Evolutionary conservation across 805 yeast species (phyloP), one percentile per base, ranked within the genome.

Genomic region (Monosporozyma aerobia): DNA sequence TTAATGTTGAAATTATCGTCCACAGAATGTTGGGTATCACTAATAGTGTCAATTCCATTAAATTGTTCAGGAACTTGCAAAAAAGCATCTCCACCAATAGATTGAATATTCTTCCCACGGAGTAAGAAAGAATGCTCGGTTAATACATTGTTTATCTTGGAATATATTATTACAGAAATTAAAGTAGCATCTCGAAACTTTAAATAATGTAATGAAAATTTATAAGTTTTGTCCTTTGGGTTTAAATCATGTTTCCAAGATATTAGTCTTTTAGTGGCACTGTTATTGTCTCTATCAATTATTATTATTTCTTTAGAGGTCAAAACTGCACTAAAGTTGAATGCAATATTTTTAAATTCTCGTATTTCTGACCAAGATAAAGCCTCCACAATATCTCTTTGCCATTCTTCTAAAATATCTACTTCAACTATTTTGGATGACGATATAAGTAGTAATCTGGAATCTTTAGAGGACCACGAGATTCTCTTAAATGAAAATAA

Each of bases 161-260:
- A 65, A 47, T 49, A 55, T 1, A 64, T 48, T 45, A 57, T 57
- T 3, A 53, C 51, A 30, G 60, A 48, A 40, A 59, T 50, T 3
- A 56, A 47, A 6, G 49, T 49, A 3, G 33, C 46, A 19, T 45
- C 48, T 11, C 48, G 52, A 30, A 48, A 44, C 3, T 58, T 59
- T 3, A 64, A 43, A 9, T 60, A 51, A 11, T 68, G 62, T 1
- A 75, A 61, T 2, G 63, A 56, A 51, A 85, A 52, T 50, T 63
- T 69, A 51, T 82, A 58, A 0, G 87, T 74, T 1, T 77, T 75
- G 58, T 87, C 95, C 0, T 63, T 56, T 7, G 77, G 73, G 44
- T 76, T 75, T 23, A 85, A 65, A 54, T 69, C 78, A 65, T 89
- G 96, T 55, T 82, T 84, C 90, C 95, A 86, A 0, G 90, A 77